phyloP scores from a whole-genome alignment of 176 grass and related monocot species.

The Musa itinerans region DNA sequence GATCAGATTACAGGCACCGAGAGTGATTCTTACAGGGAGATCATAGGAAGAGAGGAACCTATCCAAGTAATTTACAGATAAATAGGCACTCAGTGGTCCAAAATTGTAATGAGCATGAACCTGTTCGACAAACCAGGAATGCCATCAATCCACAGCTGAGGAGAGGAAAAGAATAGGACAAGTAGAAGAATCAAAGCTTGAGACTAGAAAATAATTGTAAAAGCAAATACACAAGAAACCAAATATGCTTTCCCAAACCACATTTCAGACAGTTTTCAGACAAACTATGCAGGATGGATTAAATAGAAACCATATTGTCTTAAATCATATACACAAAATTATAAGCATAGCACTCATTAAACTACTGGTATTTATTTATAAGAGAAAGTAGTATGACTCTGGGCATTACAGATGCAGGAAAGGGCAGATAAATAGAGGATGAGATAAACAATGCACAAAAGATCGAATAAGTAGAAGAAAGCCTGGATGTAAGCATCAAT shows the following conservation, averaged over 20 bases:
- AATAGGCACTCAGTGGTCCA: not conserved
- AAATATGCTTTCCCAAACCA: too few species aligned
- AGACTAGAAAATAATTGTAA: not conserved
- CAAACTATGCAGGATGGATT: too few species aligned
- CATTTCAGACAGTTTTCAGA: too few species aligned
- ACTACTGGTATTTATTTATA: not conserved
- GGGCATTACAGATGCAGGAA: not conserved
- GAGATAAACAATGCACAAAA: not conserved
- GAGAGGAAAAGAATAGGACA: not conserved
- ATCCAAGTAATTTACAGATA: conserved; percentile 1
- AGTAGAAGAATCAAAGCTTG: not conserved
- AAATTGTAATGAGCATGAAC: not conserved
- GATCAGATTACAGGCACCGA: not conserved
- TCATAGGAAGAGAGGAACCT: conserved; percentile 1
- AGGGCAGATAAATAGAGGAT: too few species aligned
- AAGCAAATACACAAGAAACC: not conserved
- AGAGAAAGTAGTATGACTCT: not conserved
- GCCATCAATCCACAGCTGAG: not conserved
- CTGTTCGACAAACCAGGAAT: not conserved
- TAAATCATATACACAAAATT: not conserved
- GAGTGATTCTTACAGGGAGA: not conserved
- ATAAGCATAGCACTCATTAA: not conserved
- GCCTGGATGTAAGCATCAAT: not conserved
- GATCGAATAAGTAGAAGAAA: not conserved
- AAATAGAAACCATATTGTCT: not conserved